These are phyloP conservation scores for Scedosporium aurantiacum DNA, from an alignment of 2,329 filamentous ascomycete species.

Conservation along the genomic window DNA sequence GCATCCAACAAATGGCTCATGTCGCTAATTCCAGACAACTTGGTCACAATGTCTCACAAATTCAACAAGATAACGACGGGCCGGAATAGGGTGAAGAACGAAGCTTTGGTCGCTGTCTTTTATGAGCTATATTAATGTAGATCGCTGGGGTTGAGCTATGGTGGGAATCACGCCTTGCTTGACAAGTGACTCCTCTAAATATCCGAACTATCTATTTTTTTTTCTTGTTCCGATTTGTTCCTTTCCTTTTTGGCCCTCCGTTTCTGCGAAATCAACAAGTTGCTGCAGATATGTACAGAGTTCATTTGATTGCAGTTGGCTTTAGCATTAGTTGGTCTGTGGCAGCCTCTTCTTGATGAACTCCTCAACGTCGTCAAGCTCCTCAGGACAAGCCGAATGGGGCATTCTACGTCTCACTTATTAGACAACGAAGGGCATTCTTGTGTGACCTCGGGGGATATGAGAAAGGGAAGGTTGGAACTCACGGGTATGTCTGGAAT, in stretches of 20 bases:
- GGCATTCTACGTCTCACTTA: slow-evolving; percentile 39
- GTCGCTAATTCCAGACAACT: neutral
- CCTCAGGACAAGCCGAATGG: slow-evolving; percentile 66
- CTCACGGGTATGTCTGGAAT: slow-evolving; percentile 65
- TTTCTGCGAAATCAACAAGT: too few species aligned
- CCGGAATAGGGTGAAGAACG: neutral
- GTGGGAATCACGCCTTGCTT: too few species aligned
- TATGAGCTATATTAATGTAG: too few species aligned
- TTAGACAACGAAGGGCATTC: neutral
- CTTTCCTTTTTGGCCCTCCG: too few species aligned
- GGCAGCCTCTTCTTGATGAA: slow-evolving; percentile 39
- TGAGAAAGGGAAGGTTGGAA: slow-evolving; percentile 4
- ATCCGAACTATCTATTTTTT: too few species aligned
- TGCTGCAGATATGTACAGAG: too few species aligned
- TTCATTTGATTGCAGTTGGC: neutral
- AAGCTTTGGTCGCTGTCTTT: neutral
- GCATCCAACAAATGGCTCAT: neutral
- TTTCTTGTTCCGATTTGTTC: too few species aligned
- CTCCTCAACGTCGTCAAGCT: slow-evolving; percentile 70
- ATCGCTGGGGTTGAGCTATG: too few species aligned
- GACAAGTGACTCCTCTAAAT: too few species aligned
- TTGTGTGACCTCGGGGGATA: neutral
- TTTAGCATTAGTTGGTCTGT: slow-evolving; percentile 10
- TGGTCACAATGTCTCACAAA: neutral
- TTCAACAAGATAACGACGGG: neutral